Evolutionary conservation across 2,329 filamentous ascomycete genomes (phyloP).

Genomic region (Verruconis gallopava): DNA sequence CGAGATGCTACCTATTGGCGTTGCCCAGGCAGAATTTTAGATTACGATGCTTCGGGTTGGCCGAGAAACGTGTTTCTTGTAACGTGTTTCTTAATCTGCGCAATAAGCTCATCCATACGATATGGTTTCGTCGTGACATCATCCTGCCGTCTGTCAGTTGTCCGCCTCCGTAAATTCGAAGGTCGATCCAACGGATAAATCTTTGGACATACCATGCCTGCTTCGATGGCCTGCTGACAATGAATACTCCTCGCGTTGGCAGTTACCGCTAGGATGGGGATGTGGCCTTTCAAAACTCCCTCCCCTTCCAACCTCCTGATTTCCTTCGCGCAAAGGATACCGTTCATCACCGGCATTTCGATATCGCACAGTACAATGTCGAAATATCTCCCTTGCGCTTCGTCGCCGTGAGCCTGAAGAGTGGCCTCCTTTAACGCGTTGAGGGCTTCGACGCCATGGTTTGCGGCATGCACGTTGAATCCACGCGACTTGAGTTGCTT

Average conservation of each 20-base stretch:
- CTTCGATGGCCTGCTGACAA: constrained; percentile 18
- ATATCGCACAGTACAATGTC: constrained; percentile 24
- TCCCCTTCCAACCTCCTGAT: constrained; percentile 21
- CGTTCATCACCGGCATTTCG: constrained; percentile 28
- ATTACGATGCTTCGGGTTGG: too few species aligned
- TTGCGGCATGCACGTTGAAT: constrained; percentile 7
- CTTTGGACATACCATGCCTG: constrained; percentile 19
- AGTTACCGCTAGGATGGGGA: constrained; percentile 24
- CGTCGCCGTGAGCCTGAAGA: not conserved
- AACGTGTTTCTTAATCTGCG: constrained; percentile 6
- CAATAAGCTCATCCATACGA: constrained; percentile 8
- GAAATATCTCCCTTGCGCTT: constrained; percentile 9
- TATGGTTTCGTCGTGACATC: constrained; percentile 10
- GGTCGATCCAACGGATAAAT: too few species aligned
- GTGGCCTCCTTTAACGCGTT: not conserved
- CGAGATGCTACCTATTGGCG: too few species aligned
- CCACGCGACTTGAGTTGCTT: constrained; percentile 6
- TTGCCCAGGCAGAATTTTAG: too few species aligned
- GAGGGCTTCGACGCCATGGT: constrained; percentile 10
- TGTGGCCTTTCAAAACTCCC: constrained; percentile 16
- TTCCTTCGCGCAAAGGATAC: constrained; percentile 20
- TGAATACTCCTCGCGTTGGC: constrained; percentile 25
- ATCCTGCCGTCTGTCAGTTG: too few species aligned
- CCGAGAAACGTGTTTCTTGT: too few species aligned
- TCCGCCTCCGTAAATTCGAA: too few species aligned